These are phyloP conservation scores for Dactylellina parvicollis DNA, from an alignment of 2,329 filamentous ascomycete species.

Conservation along the genomic window DNA sequence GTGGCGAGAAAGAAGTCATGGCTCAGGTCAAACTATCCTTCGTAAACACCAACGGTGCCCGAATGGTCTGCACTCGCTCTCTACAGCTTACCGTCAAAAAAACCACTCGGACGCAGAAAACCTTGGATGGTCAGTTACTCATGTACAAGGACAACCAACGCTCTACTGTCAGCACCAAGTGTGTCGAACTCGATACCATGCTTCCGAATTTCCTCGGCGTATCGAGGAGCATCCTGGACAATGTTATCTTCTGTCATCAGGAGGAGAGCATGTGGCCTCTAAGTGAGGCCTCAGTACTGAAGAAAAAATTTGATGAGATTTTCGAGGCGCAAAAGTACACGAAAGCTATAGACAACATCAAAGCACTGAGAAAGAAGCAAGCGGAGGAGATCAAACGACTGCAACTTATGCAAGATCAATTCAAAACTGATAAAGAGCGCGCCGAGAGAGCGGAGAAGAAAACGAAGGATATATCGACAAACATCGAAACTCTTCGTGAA, in stretches of 20 bases:
- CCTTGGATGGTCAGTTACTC: constrained; percentile 80
- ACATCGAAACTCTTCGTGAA: constrained; percentile 42
- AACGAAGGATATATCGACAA: constrained; percentile 38
- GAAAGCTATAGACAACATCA: constrained; percentile 96
- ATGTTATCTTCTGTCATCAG: constrained; percentile 98
- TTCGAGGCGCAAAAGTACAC: constrained; percentile 98
- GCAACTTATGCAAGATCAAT: constrained; percentile 78
- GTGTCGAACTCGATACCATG: constrained; percentile 81
- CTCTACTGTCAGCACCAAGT: constrained; percentile 78
- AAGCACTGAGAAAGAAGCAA: constrained; percentile 82
- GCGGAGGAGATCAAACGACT: constrained; percentile 77
- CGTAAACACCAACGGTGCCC: constrained; percentile 77
- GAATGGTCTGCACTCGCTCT: constrained; percentile 84
- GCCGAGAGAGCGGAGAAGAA: constrained; percentile 69
- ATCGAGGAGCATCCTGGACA: constrained; percentile 86
- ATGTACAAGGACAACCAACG: constrained; percentile 83
- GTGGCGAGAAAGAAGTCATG: constrained; percentile 85
- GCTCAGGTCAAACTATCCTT: constrained; percentile 94
- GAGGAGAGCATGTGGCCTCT: constrained; percentile 98
- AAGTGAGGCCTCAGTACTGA: constrained; percentile 83
- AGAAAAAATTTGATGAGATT: constrained; percentile 96
- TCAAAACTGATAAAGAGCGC: constrained; percentile 84
- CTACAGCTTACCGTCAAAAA: constrained; percentile 89
- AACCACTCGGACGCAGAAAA: constrained; percentile 77
- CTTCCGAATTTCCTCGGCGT: constrained; percentile 89